Evolutionary conservation across 148 eudicot genomes (phyloP), one percentile per base, ranked within the genome.

Genomic region (Persicaria tinctoria): DNA sequence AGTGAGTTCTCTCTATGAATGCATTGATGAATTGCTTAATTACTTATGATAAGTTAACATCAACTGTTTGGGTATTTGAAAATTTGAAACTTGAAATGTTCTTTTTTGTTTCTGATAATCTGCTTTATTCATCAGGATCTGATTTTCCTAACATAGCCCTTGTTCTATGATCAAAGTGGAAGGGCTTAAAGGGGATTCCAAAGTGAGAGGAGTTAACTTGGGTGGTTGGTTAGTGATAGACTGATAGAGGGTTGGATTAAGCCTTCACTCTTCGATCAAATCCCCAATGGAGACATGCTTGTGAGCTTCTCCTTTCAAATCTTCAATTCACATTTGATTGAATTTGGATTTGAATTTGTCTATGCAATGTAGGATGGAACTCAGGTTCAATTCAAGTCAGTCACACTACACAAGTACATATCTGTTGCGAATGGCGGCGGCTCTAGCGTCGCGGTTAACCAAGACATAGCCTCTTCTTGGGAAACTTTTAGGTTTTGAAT

Each of bases 161-260:
- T 17, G 70, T 68, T 18, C 18, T 78, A 66, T 75, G 72, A 70
- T 60, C 78, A 50, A 81, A 91, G 94, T 88, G 76, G 88, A 88
- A 77, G 94, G 97, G 75, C 48, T 91, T 18, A 79, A 55, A 63
- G 89, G 89, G 50, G 68, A 85, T 88, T 72, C 89, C 38, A 91
- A 84, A 86, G 97, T 91, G 6, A 86, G 97, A 83, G 97, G 87
- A 74, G 94, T 91, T 76, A 92, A 92, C 81, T 85, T 92, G 81
- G 97, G 97, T 74, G 97, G 97, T 13, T 92, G 97, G 97, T 83
- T 92, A 82, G 97, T n/a, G n/a, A n/a, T n/a, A n/a, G n/a, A n/a
- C n/a, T 92, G 44, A 75, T 88, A n/a, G 91, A 90, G 82, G 95
- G 91, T 3, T 92, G 95, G 97, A 88, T 90, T 56, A 90, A 90